Percentiles rank a stretch among this genome's conserved stretches.
Evolutionary conservation across 345 rosid species (phyloP).

Genomic region (Abelmoschus esculentus): DNA sequence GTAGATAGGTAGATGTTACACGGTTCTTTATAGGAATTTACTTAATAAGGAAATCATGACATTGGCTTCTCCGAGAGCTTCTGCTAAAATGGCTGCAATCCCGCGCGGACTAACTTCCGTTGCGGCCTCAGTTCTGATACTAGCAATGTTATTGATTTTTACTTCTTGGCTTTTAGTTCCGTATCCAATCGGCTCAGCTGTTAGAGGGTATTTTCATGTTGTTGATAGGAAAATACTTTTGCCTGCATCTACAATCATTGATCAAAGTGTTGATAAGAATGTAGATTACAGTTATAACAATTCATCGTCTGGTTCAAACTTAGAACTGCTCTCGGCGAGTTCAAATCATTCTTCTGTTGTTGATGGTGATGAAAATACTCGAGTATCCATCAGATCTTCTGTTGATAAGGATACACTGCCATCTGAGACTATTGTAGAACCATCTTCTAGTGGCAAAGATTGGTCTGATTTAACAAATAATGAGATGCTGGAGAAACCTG

Average conservation of each 20-base stretch:
- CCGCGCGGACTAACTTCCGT: constrained; percentile 59
- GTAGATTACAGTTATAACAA: constrained; percentile 16
- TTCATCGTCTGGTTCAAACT: constrained; percentile 22
- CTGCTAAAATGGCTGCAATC: constrained; percentile 28
- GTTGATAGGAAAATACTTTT: constrained; percentile 30
- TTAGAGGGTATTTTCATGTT: constrained; percentile 47
- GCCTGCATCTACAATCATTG: constrained; percentile 8
- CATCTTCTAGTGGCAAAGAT: constrained; percentile 9
- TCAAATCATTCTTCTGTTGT: constrained; percentile 8
- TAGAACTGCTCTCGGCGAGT: not conserved
- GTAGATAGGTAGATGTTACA: not conserved
- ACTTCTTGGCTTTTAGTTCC: constrained; percentile 19
- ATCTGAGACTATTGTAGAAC: constrained; percentile 11
- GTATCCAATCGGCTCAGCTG: constrained; percentile 46
- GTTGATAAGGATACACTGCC: constrained; percentile 14
- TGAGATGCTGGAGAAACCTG: not conserved
- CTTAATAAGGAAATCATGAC: constrained; percentile 35
- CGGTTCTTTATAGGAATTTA: not conserved
- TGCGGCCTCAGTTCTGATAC: constrained; percentile 48
- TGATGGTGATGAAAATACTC: constrained; percentile 6
- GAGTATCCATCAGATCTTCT: constrained; percentile 3
- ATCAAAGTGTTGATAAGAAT: constrained; percentile 12
- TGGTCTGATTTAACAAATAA: not conserved
- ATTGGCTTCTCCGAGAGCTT: constrained; percentile 42
- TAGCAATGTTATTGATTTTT: constrained; percentile 21